Evolutionary conservation across 2,329 filamentous ascomycete genomes (phyloP).

Genomic region (Verticillium tricorpus): DNA sequence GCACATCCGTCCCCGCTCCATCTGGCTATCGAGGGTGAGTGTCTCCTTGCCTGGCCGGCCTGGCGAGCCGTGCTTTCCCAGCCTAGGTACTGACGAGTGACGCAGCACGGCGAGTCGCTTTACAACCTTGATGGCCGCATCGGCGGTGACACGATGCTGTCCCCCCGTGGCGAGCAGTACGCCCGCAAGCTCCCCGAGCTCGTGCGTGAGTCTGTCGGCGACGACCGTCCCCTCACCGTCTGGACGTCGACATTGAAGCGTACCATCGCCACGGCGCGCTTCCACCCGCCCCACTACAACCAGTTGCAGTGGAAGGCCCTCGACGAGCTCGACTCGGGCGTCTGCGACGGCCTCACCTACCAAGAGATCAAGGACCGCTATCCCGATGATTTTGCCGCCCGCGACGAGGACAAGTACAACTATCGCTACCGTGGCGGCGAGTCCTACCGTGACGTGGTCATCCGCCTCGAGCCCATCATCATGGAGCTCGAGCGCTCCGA

Average conservation of each 20-base stretch:
- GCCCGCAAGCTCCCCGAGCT: slow-evolving; percentile 79
- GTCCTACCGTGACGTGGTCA: slow-evolving; percentile 93
- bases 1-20: slow-evolving; percentile 92
- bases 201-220: slow-evolving; percentile 77
- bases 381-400: slow-evolving; percentile 90
- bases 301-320: slow-evolving; percentile 98
- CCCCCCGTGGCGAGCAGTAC: slow-evolving; percentile 81
- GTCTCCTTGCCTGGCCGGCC: slow-evolving; percentile 24
- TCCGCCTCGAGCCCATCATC: slow-evolving; percentile 96
- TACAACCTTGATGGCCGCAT: slow-evolving; percentile 90
- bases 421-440: slow-evolving; percentile 97
- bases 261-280: slow-evolving; percentile 86
- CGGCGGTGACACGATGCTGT: slow-evolving; percentile 85
- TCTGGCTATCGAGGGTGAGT: slow-evolving; percentile 89
- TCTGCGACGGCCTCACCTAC: slow-evolving; percentile 95
- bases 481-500: slow-evolving; percentile 97
- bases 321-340: slow-evolving; percentile 92
- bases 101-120: slow-evolving; percentile 85
- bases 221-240: slow-evolving; percentile 56
- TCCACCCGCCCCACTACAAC: slow-evolving; percentile 77
- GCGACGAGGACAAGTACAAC: slow-evolving; percentile 99
- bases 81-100: neutral
- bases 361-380: slow-evolving; percentile 88
- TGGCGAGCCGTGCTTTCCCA: neutral
- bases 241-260: slow-evolving; percentile 65